Conservation (phyloP, 2,329 filamentous ascomycete genomes). For the Drechslerella stenobrocha region DNA sequence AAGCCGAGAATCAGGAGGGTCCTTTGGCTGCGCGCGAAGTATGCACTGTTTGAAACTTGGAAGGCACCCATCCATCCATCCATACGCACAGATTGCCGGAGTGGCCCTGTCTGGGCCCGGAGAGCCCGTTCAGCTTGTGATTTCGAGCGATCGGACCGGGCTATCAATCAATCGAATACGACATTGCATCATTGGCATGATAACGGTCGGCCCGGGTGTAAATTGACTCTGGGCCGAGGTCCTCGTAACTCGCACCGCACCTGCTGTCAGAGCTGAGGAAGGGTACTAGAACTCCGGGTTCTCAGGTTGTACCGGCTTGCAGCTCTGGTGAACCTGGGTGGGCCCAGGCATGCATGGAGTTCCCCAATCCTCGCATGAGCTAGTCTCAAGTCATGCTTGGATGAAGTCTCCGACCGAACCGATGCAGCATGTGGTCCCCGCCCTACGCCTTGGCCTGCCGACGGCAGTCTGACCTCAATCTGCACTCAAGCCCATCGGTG, state of each 20-base stretch:
- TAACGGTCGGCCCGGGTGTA: too few relatives aligned
- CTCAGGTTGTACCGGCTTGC: neutral
- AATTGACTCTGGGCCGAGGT: neutral
- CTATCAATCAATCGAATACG: neutral
- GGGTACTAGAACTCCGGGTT: neutral
- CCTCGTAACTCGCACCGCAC: neutral
- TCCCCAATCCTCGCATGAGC: conserved; percentile 46
- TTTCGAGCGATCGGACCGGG: too few relatives aligned
- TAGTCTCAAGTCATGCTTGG: conserved; percentile 22
- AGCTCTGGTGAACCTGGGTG: conserved; percentile 5
- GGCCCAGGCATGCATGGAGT: conserved; percentile 36
- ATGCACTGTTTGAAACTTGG: too few relatives aligned
- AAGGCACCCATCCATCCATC: too few relatives aligned
- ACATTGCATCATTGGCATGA: conserved; percentile 4
- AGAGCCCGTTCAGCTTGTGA: conserved; percentile 28
- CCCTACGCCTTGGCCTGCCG: conserved; percentile 39
- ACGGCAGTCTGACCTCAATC: neutral
- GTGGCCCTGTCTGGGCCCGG: too few relatives aligned
- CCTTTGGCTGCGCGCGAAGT: too few relatives aligned
- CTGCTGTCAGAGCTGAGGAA: neutral
- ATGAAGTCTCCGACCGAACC: conserved; percentile 49
- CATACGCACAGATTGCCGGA: too few relatives aligned
- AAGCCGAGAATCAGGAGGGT: neutral
- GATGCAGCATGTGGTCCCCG: conserved; percentile 48
- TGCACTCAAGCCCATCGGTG: neutral